Conservation (phyloP, 441 rosid genomes). For the Euphorbia celastroides region DNA sequence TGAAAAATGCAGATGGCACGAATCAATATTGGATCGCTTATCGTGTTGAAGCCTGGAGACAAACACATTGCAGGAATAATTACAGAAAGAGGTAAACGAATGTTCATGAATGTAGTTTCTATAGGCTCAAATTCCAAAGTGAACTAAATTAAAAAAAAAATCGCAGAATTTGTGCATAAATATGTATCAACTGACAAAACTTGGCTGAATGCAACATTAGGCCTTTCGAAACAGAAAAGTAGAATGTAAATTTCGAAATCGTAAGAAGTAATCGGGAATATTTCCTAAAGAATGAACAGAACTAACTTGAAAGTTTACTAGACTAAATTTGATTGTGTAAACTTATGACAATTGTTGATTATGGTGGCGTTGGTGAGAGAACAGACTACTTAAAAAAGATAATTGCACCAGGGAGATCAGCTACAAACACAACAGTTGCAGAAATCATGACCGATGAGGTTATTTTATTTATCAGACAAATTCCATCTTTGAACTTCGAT, state of each 20-base stretch:
- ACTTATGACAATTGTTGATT: not conserved
- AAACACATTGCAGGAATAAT: slow-evolving; percentile 72
- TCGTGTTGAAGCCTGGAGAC: slow-evolving; percentile 75
- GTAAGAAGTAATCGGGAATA: not conserved
- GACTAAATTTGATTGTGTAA: not conserved
- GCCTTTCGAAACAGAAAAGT: not conserved
- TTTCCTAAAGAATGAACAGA: not conserved
- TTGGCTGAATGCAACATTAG: not conserved
- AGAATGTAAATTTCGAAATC: not conserved
- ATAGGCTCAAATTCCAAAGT: not conserved
- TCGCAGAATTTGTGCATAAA: not conserved
- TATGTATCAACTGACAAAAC: not conserved
- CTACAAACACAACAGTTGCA: slow-evolving; percentile 63
- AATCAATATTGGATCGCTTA: slow-evolving; percentile 83
- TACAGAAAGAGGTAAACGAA: slow-evolving; percentile 73
- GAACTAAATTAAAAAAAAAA: not conserved
- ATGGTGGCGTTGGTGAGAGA: slow-evolving; percentile 19
- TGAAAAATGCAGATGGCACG: slow-evolving; percentile 65
- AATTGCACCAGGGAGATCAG: slow-evolving; percentile 57
- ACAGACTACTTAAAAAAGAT: slow-evolving; percentile 77
- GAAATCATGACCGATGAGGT: slow-evolving; percentile 90
- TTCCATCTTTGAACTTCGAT: not conserved
- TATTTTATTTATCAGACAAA: slow-evolving; percentile 4
- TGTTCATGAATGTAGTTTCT: not conserved
- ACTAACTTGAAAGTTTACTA: too few relatives aligned